Evolutionary conservation across 2,329 filamentous ascomycete genomes (phyloP), one percentile per base, ranked within the genome.

Genomic region (Fusarium sp.): DNA sequence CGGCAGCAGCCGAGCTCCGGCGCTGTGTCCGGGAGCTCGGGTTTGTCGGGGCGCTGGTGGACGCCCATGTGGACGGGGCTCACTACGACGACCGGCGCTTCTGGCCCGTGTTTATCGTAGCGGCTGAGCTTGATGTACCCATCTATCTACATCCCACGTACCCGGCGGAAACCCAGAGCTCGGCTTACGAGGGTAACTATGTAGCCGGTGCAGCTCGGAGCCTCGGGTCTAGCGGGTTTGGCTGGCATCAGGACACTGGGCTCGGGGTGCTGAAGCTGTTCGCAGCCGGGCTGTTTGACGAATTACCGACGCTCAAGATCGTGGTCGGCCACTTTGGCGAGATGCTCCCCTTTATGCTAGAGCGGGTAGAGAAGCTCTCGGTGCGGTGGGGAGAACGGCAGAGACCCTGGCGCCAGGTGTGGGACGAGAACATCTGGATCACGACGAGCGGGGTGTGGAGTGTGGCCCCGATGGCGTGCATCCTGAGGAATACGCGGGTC

Each of bases 381-480:
- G 65, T 60, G 13, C 70, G 78, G 22, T 81, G 79, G 78, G 81
- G 82, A 16, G 74, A 79, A 14, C 78, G 79, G 66, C 66, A 79
- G 66, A 73, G 83, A 4, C 77, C 80, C 0, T 86, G 91, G 56
- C 75, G 80, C 16, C 81, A 88, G 14, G 87, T 90, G 3, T 91
- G 87, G 84, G 83, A 86, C 56, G 80, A 85, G 67, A 91, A 91
- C 66, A 80, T 91, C 13, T 91, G 87, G 85, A 78, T 91, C 29
- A 90, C 89, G 2, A 90, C 88, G 3, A 87, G 85, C 62, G 89
- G 89, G 3, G 85, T 87, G 65, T 89, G 87, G 78, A 85, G 85
- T 31, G 68, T 90, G 20, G 83, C 81, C 63, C 86, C 85, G 6
- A 74, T 91, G 80, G 83, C 83, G 3, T 85, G 82, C 61, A 75